A percentile compares a stretch with the other conserved stretches of the same genome.
phyloP scores from a whole-genome alignment of 352 stramenopile genomes.

The Pythium rhizo-oryzae region DNA sequence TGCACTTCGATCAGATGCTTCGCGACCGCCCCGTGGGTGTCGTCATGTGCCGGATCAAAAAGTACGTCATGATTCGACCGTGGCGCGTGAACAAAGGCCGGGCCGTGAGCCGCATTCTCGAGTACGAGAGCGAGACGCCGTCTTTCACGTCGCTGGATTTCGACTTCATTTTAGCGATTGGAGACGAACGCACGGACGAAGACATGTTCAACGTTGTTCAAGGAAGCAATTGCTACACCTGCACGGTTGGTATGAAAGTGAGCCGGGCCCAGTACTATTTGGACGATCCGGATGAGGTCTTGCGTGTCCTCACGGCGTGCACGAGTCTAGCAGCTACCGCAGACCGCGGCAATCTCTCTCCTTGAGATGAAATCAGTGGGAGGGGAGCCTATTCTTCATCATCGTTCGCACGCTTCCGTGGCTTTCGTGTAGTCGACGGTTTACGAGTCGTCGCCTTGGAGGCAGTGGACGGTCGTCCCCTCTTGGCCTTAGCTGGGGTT shows the following conservation, averaged over 20 bases:
- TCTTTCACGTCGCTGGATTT: conserved; percentile 79
- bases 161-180: conserved; percentile 86
- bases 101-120: conserved; percentile 81
- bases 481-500: conserved; percentile 11
- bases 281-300: conserved; percentile 77
- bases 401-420: conserved; percentile 9
- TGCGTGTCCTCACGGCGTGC: conserved; percentile 75
- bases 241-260: conserved; percentile 87
- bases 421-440: conserved; percentile 6
- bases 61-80: conserved; percentile 87
- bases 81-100: conserved; percentile 89
- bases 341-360: conserved; percentile 32
- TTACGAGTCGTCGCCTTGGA: background rate
- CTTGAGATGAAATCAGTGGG: conserved; percentile 1
- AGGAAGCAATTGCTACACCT: conserved; percentile 89
- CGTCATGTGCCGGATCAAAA: conserved; percentile 89
- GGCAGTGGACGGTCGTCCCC: background rate
- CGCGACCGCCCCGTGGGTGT: conserved; percentile 81
- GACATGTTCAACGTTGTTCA: conserved; percentile 92
- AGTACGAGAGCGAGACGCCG: conserved; percentile 77
- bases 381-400: conserved; percentile 15
- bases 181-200: conserved; percentile 88
- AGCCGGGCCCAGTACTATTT: conserved; percentile 85
- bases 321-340: conserved; percentile 38
- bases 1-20: conserved; percentile 91